phyloP scores from a whole-genome alignment of 257 asterid species.

The Nicotiana knightiana region DNA sequence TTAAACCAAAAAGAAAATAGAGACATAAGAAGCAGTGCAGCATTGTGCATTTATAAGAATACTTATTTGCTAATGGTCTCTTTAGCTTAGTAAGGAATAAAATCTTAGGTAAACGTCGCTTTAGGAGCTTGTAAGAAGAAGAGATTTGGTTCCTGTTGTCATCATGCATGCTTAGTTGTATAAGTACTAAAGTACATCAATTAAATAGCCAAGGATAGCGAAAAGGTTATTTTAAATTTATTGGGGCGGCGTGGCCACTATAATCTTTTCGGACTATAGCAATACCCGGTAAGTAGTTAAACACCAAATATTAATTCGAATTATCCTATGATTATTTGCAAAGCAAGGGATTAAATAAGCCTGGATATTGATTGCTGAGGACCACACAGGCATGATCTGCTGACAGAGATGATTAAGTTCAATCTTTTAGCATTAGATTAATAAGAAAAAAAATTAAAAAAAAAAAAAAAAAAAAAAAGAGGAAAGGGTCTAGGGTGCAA shows the following conservation, averaged over 20 bases:
- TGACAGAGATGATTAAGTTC: neutral
- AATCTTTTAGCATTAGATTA: neutral
- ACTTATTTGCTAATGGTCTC: neutral
- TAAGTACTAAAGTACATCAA: neutral
- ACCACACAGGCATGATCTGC: neutral
- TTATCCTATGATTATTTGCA: neutral
- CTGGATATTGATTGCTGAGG: neutral
- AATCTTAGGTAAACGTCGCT: neutral
- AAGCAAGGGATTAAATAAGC: neutral
- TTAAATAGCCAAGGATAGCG: neutral
- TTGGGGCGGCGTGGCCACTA: constrained; percentile 3
- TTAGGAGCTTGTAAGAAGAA: neutral
- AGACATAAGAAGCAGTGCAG: neutral
- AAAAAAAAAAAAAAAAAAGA: neutral
- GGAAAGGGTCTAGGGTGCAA: neutral
- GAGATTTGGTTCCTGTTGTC: neutral
- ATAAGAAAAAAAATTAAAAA: neutral
- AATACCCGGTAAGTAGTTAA: no score
- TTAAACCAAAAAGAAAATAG: neutral
- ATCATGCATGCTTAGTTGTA: neutral
- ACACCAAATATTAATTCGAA: neutral
- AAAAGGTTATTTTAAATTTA: neutral
- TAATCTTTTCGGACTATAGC: neutral
- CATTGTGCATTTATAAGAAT: neutral
- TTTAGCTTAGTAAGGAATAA: neutral